Evolutionary conservation across 2,329 filamentous ascomycete genomes (phyloP).

Genomic region (Fusarium sp.): DNA sequence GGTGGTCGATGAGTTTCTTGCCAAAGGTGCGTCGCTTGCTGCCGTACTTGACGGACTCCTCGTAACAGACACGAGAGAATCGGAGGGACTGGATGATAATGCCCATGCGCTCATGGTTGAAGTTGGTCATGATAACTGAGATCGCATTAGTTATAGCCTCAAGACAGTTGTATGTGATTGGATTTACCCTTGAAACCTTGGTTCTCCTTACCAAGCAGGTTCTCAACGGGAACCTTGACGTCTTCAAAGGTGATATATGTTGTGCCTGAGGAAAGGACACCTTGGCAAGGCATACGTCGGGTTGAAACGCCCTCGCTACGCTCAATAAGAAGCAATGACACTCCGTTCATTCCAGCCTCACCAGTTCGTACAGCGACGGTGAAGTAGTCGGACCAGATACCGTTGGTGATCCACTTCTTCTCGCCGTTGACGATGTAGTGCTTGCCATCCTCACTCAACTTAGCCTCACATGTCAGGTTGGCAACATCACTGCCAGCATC

Average conservation of each 20-base stretch:
- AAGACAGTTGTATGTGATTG: constrained; percentile 84
- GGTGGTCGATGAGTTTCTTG: constrained; percentile 95
- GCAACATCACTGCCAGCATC: constrained; percentile 96
- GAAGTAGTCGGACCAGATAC: constrained; percentile 97
- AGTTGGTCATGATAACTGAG: constrained; percentile 97
- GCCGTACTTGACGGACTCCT: constrained; percentile 95
- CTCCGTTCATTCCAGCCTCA: constrained; percentile 89
- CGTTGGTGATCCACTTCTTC: constrained; percentile 99
- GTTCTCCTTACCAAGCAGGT: constrained; percentile 97
- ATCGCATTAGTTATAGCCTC: constrained; percentile 61
- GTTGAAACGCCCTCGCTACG: constrained; percentile 90
- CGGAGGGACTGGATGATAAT: constrained; percentile 98
- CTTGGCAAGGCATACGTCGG: constrained; percentile 97
- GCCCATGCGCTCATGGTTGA: constrained; percentile 98
- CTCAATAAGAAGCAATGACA: constrained; percentile 93
- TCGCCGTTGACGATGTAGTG: constrained; percentile 99
- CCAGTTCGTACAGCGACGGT: constrained; percentile 95
- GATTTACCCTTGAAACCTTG: constrained; percentile 85
- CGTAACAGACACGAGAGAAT: constrained; percentile 96
- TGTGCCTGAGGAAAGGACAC: constrained; percentile 80
- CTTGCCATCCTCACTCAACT: constrained; percentile 94
- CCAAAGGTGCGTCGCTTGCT: constrained; percentile 98
- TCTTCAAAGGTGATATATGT: constrained; percentile 99
- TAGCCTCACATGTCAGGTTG: constrained; percentile 94
- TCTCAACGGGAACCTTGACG: constrained; percentile 99